These are phyloP conservation scores for Chrysopogon serrulatus DNA, from an alignment of 176 grass and related monocot genomes.

Conservation along the genomic window DNA sequence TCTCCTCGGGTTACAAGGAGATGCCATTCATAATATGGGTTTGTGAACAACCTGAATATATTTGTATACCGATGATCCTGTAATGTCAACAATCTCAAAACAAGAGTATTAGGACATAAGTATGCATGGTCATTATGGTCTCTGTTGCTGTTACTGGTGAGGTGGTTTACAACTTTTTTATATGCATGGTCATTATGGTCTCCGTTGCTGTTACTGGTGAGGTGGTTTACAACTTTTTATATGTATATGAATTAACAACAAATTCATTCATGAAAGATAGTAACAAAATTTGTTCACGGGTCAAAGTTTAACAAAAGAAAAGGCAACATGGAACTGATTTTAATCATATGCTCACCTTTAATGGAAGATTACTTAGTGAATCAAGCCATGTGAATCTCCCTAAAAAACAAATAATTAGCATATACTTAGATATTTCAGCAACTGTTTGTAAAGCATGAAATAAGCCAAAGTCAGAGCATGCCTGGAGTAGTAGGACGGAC, in stretches of 20 bases:
- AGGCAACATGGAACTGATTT: not conserved
- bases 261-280: not conserved
- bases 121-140: not conserved
- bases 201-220: not conserved
- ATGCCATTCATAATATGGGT: not conserved
- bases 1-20: not conserved
- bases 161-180: not conserved
- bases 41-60: not conserved
- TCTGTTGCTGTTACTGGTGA: not conserved
- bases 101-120: not conserved
- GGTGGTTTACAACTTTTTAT: not conserved
- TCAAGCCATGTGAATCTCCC: constrained; percentile 85
- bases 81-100: not conserved
- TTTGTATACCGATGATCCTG: not conserved
- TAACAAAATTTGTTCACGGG: not conserved
- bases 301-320: not conserved
- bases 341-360: constrained; percentile 54
- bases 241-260: not conserved
- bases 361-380: constrained; percentile 89
- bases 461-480: constrained; percentile 29
- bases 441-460: not conserved
- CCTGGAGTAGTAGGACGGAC: constrained; percentile 76
- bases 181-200: not conserved
- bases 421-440: constrained; percentile 5
- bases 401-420: constrained; percentile 36